Percentiles rank a stretch among this genome's conserved stretches.
These are phyloP conservation scores for Lactarius akahatsu DNA, from an alignment of 768 basidiomycete genomes.

Conservation along the genomic window DNA sequence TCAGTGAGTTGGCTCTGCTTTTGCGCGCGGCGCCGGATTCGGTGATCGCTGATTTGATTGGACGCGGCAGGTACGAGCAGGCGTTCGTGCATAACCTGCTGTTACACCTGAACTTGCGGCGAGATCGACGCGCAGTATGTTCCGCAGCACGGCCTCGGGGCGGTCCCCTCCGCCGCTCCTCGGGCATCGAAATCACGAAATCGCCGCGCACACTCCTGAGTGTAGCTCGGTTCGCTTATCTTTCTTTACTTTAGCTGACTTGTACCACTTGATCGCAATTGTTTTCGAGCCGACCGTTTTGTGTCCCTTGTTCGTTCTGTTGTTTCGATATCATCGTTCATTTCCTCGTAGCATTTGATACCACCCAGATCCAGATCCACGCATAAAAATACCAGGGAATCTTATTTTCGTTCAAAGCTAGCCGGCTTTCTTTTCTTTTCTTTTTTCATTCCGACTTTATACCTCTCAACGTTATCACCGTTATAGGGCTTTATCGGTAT, in stretches of 20 bases:
- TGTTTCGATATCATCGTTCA: constrained; percentile 15
- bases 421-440: background rate
- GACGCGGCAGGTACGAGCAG: constrained; percentile 68
- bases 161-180: constrained; percentile 46
- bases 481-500: constrained; percentile 15
- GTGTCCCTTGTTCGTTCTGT: background rate
- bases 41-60: background rate
- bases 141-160: constrained; percentile 77
- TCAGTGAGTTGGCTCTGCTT: constrained; percentile 55
- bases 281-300: background rate
- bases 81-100: constrained; percentile 84
- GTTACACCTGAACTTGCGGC: constrained; percentile 70
- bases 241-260: background rate
- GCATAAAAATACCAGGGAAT: background rate
- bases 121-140: constrained; percentile 75
- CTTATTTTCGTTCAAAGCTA: background rate
- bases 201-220: constrained; percentile 38
- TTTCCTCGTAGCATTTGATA: background rate
- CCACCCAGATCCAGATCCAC: background rate
- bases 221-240: too few relatives aligned
- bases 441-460: background rate
- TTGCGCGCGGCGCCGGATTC: too few relatives aligned
- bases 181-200: constrained; percentile 57
- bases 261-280: background rate
- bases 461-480: background rate